Conservation (phyloP, 2,329 filamentous ascomycete genomes). For the Xylaria sp. region DNA sequence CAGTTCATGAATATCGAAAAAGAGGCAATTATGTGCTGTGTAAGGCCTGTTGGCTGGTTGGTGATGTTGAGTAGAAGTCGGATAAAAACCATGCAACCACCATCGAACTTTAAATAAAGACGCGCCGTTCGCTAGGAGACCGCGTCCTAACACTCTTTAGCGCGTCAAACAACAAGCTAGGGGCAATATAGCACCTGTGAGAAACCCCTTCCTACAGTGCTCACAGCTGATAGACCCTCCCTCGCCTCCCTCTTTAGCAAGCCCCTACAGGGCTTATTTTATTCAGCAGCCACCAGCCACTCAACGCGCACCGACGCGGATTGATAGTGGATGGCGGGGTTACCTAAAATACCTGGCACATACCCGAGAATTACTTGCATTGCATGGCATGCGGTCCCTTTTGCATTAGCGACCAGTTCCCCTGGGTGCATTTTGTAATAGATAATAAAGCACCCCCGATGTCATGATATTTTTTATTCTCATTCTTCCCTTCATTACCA, state of each 20-base stretch:
- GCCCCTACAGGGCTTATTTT: constrained; percentile 15
- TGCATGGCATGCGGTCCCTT: constrained; percentile 14
- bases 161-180: constrained; percentile 35
- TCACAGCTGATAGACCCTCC: constrained; percentile 20
- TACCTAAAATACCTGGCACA: background rate
- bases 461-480: background rate
- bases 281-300: constrained; percentile 38
- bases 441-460: too few species aligned
- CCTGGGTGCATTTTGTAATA: too few species aligned
- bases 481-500: background rate
- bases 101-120: constrained; percentile 39
- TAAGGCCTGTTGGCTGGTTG: constrained; percentile 17
- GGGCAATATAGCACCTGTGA: constrained; percentile 26
- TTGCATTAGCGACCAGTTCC: background rate
- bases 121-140: constrained; percentile 37
- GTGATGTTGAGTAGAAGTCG: constrained; percentile 34
- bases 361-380: constrained; percentile 23
- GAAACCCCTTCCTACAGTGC: constrained; percentile 11
- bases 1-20: constrained; percentile 34
- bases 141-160: constrained; percentile 37
- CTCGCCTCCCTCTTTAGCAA: background rate
- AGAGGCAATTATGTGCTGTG: constrained; percentile 14
- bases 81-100: constrained; percentile 28
- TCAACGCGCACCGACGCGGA: constrained; percentile 44
- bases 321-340: constrained; percentile 30